Conservation (phyloP, 148 eudicot genomes). For the Fallopia convolvulus region DNA sequence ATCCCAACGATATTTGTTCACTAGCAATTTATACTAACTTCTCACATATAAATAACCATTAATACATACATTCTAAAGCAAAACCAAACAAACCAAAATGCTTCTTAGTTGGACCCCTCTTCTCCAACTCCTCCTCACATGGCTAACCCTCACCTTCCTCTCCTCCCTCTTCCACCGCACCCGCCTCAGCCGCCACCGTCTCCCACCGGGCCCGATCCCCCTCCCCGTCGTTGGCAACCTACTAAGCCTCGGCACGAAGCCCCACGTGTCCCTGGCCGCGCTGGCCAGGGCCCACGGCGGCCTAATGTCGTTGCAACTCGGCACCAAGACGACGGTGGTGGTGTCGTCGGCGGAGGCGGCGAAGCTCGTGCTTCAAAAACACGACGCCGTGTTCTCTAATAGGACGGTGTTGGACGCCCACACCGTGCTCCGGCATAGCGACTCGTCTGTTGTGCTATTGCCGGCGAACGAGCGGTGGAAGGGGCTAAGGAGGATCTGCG, state of each 20-base stretch:
- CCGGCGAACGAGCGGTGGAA: constrained; percentile 8
- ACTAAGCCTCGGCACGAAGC: neutral
- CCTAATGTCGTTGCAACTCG: constrained; percentile 5
- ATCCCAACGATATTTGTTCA: too few relatives aligned
- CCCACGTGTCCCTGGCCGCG: constrained; percentile 13
- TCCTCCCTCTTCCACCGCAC: neutral
- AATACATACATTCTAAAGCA: too few relatives aligned
- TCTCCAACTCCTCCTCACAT: neutral
- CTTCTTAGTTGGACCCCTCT: neutral
- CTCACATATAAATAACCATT: too few relatives aligned
- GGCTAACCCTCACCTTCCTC: neutral
- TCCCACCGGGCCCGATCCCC: neutral
- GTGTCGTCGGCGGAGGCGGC: constrained; percentile 15
- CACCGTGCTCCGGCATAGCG: neutral
- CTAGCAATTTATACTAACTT: too few relatives aligned
- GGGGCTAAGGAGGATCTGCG: constrained; percentile 6
- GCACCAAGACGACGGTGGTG: constrained; percentile 11
- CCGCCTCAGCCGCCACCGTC: neutral
- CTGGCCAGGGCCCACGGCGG: constrained; percentile 1
- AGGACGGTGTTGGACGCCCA: neutral
- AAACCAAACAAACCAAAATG: too few relatives aligned
- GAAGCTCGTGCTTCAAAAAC: constrained; percentile 11
- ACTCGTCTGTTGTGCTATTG: neutral
- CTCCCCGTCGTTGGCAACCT: neutral
- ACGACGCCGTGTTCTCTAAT: constrained; percentile 14